phyloP scores from a whole-genome alignment of 352 stramenopile species.

The Globisporangium cystogenes region DNA sequence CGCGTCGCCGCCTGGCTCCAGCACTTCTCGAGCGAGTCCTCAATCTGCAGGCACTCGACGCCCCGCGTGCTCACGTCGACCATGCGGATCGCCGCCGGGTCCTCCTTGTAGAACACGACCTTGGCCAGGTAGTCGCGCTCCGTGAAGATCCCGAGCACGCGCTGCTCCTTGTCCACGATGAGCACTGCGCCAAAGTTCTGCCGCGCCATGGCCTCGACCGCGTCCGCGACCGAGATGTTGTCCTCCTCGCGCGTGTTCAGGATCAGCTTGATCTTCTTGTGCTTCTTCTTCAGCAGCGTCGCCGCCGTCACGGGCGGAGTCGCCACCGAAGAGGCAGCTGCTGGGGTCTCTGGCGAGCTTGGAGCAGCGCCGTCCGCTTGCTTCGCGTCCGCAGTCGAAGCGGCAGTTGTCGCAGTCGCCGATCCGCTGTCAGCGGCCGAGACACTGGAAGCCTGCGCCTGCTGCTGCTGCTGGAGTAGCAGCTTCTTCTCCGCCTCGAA shows the following conservation, averaged over 20 bases:
- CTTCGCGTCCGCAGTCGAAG: background rate
- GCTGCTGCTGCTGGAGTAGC: conserved; percentile 2
- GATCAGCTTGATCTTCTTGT: conserved; percentile 77
- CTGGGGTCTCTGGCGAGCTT: conserved; percentile 9
- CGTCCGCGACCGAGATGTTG: conserved; percentile 67
- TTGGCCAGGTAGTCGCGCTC: conserved; percentile 83
- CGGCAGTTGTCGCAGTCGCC: background rate
- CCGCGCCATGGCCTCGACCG: conserved; percentile 68
- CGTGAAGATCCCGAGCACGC: conserved; percentile 79
- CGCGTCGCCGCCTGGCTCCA: conserved; percentile 60
- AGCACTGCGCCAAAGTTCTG: conserved; percentile 81
- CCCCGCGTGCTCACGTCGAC: conserved; percentile 62
- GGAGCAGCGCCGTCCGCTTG: conserved; percentile 3
- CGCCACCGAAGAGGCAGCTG: conserved; percentile 5
- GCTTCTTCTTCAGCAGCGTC: conserved; percentile 77
- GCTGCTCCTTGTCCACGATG: conserved; percentile 80
- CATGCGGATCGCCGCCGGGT: conserved; percentile 43
- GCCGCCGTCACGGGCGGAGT: conserved; percentile 36
- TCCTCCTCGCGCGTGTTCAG: conserved; percentile 79
- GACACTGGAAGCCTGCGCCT: background rate
- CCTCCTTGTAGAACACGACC: conserved; percentile 64
- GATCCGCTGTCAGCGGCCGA: background rate
- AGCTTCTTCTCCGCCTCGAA: conserved; percentile 59
- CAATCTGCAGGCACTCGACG: conserved; percentile 55
- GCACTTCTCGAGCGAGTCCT: conserved; percentile 77